Evolutionary conservation across 495 filamentous ascomycete species (phyloP).

Genomic region (Monascus purpureus): DNA sequence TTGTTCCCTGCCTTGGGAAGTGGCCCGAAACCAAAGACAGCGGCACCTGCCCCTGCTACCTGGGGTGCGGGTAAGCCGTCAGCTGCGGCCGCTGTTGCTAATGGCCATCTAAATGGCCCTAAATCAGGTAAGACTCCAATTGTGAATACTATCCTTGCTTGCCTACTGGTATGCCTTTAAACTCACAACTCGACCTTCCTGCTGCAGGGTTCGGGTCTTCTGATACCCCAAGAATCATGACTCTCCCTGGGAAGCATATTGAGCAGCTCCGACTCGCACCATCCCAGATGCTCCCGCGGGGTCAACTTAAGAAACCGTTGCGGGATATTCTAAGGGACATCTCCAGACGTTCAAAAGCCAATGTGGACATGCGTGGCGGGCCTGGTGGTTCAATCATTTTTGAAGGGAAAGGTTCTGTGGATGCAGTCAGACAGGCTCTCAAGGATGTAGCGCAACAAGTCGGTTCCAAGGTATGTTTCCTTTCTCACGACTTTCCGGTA

Average conservation of each 20-base stretch:
- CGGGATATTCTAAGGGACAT: conserved; percentile 74
- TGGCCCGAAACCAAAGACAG: conserved; percentile 45
- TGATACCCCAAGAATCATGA: conserved; percentile 44
- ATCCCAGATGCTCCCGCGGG: conserved; percentile 54
- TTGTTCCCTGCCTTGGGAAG: conserved; percentile 79
- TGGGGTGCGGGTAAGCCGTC: conserved; percentile 51
- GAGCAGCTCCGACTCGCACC: conserved; percentile 59
- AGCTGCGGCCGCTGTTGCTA: conserved; percentile 42
- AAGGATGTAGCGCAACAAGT: conserved; percentile 77
- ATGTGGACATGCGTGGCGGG: conserved; percentile 57
- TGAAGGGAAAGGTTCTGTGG: conserved; percentile 63
- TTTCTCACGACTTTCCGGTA: not conserved
- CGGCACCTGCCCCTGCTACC: conserved; percentile 48
- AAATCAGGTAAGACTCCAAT: no score
- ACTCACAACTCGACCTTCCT: conserved; percentile 1
- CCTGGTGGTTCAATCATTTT: conserved; percentile 57
- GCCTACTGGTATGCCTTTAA: no score
- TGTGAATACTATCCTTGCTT: no score
- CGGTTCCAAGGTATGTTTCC: conserved; percentile 54
- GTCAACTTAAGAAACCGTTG: conserved; percentile 68
- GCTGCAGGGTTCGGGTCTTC: conserved; percentile 3
- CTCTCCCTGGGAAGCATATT: conserved; percentile 63
- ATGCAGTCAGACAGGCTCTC: conserved; percentile 65
- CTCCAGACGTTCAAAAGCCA: conserved; percentile 75
- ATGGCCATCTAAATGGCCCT: conserved; percentile 36